Evolutionary conservation across 2,329 filamentous ascomycete genomes (phyloP), one percentile per base, ranked within the genome.

Genomic region (Nothophaeocryptopus gaeumannii): DNA sequence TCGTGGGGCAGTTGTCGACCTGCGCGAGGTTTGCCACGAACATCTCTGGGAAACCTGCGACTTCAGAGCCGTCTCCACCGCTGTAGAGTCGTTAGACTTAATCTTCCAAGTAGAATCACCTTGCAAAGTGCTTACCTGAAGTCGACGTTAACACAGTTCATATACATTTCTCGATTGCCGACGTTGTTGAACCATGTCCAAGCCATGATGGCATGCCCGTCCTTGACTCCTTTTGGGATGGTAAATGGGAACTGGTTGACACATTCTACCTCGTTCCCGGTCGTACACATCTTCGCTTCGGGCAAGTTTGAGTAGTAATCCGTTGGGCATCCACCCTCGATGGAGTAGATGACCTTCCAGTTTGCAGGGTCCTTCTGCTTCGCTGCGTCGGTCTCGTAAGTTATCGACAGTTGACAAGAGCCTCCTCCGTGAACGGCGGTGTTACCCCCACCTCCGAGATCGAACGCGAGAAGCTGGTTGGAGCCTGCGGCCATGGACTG

Each of bases 111-210:
- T 3, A 4, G 20, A 26, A 7, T 4, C 7, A 26, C 20, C 20
- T 4, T 26, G 20, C 7, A 7, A 26, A 26, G 3, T 7, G 20
- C 20, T 26, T 26, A 26, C 20, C 20, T 26, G 20, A 26, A 26
- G 0, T 76, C 79, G 40, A 95, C 70, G 0, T 88, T 82, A 0
- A 86, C 89, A 61, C 92, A 99, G 78, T 96, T 95, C 90, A 96
- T 95, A 78, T 97, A 96, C 79, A 96, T 89, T 67, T 97, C 93
- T 1, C 91, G 85, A 74, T 96, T 96, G 2, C 93, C 93, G 8
- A 95, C 65, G 52, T 86, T 86, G 71, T 97, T 97, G 71, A 95
- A 83, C 93, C 93, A 97, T 0, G 89, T 89, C 90, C 91, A 97
- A 0, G 89, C 89, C 5, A 97, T 76, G 0, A 84, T 88, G 20